A percentile compares a stretch with the other conserved stretches of the same genome.
phyloP scores from a whole-genome alignment of 1,284 basidiomycete genomes.

The Boletellus deceptivus region DNA sequence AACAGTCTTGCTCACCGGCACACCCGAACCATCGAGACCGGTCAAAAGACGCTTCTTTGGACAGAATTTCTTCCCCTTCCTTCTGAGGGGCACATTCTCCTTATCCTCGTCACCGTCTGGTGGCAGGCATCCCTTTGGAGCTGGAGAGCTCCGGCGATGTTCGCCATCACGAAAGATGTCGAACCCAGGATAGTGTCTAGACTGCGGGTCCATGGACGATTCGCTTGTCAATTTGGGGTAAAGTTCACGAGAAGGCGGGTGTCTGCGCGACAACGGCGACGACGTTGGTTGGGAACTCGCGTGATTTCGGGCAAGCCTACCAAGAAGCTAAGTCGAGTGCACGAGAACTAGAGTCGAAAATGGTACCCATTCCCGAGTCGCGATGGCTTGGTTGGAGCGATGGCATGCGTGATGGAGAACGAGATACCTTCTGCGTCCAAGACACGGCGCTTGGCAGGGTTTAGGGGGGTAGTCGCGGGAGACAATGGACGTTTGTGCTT shows the following conservation, averaged over 20 bases:
- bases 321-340: not conserved
- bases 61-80: constrained; percentile 40
- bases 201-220: constrained; percentile 50
- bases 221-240: constrained; percentile 36
- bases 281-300: constrained; percentile 8
- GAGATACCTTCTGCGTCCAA: constrained; percentile 53
- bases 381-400: constrained; percentile 24
- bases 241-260: constrained; percentile 24
- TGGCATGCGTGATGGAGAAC: constrained; percentile 22
- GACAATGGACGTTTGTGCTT: constrained; percentile 52
- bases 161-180: constrained; percentile 55
- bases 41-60: constrained; percentile 24
- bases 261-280: constrained; percentile 17
- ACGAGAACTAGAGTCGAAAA: not conserved
- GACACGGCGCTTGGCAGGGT: constrained; percentile 68
- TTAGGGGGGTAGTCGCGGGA: constrained; percentile 49
- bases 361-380: constrained; percentile 27
- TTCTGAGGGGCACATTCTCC: constrained; percentile 52
- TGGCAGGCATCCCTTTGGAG: constrained; percentile 1
- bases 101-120: constrained; percentile 41
- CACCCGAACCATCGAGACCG: constrained; percentile 15
- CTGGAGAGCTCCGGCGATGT: constrained; percentile 24
- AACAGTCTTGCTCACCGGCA: constrained; percentile 17
- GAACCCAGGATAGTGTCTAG: constrained; percentile 74
- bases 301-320: constrained; percentile 16